phyloP scores from a whole-genome alignment of 495 filamentous ascomycete genomes.

The Extremus antarcticus region DNA sequence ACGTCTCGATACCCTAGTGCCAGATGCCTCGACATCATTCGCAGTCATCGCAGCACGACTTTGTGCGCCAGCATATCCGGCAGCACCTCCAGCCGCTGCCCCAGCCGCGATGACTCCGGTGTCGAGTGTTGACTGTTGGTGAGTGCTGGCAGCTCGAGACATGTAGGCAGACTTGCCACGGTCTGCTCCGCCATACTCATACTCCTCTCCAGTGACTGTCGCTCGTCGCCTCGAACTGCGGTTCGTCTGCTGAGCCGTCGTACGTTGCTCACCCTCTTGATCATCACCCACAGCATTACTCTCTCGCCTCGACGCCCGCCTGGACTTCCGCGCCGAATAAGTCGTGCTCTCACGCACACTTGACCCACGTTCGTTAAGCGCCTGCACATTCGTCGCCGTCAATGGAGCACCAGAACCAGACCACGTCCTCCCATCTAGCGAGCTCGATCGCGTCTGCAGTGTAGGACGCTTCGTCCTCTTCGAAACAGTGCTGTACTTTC shows the following conservation, averaged over 20 bases:
- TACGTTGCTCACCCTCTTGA: background rate
- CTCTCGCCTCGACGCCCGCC: background rate
- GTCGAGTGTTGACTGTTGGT: background rate
- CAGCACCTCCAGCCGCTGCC: too few relatives aligned
- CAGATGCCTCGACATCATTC: background rate
- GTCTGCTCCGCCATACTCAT: background rate
- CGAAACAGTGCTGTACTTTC: background rate
- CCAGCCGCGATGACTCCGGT: background rate
- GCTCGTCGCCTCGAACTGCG: background rate
- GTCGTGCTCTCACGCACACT: background rate
- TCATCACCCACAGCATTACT: background rate
- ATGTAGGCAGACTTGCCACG: background rate
- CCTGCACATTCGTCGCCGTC: background rate
- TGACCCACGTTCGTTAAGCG: background rate
- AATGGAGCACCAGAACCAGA: background rate
- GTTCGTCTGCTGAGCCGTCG: background rate
- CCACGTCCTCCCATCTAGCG: background rate
- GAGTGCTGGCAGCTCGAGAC: background rate
- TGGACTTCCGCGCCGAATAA: background rate
- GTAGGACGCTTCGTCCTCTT: background rate
- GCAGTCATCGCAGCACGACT: background rate
- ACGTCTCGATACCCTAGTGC: background rate
- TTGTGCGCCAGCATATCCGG: too few relatives aligned
- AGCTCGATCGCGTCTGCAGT: background rate
- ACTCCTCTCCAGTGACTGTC: background rate